Evolutionary conservation across 2,329 filamentous ascomycete genomes (phyloP).

Genomic region (Fusarium sp.): DNA sequence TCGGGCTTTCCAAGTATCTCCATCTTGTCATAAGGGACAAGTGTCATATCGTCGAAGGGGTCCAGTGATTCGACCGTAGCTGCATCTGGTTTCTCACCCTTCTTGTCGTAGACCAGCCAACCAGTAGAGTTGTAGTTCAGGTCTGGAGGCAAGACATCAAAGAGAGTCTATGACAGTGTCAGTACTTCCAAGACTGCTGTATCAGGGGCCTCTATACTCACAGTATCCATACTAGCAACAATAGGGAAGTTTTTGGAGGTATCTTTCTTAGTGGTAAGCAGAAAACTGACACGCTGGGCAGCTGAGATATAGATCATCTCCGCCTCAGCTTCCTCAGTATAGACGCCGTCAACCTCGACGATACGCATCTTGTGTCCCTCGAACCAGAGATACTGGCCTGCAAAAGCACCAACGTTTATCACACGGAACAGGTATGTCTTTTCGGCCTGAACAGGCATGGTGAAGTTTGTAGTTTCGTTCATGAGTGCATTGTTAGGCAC

Average conservation of each 20-base stretch:
- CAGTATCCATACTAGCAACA: slow-evolving; percentile 75
- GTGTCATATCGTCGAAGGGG: slow-evolving; percentile 78
- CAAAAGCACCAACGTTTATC: slow-evolving; percentile 79
- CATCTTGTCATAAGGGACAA: slow-evolving; percentile 76
- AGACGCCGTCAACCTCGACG: slow-evolving; percentile 79
- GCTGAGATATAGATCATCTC: slow-evolving; percentile 73
- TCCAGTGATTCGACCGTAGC: slow-evolving; percentile 69
- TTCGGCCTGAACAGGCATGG: slow-evolving; percentile 69
- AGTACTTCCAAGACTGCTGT: neutral
- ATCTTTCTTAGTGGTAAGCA: slow-evolving; percentile 72
- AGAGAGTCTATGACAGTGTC: slow-evolving; percentile 62
- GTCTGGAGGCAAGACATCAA: slow-evolving; percentile 72
- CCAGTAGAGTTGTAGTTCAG: slow-evolving; percentile 76
- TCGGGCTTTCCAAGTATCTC: slow-evolving; percentile 71
- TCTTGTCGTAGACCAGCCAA: slow-evolving; percentile 68
- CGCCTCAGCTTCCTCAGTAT: slow-evolving; percentile 69
- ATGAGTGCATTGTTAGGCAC: slow-evolving; percentile 76
- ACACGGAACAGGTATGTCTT: slow-evolving; percentile 80
- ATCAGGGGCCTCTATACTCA: slow-evolving; percentile 47
- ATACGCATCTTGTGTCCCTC: slow-evolving; percentile 75
- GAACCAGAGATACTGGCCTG: slow-evolving; percentile 73
- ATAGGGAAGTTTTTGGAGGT: slow-evolving; percentile 74
- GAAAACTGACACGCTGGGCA: slow-evolving; percentile 73
- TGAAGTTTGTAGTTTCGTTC: slow-evolving; percentile 74
- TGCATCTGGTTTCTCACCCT: slow-evolving; percentile 60